These are phyloP conservation scores for Monilinia vaccinii-corymbosi DNA, from an alignment of 2,329 filamentous ascomycete genomes.

Conservation along the genomic window DNA sequence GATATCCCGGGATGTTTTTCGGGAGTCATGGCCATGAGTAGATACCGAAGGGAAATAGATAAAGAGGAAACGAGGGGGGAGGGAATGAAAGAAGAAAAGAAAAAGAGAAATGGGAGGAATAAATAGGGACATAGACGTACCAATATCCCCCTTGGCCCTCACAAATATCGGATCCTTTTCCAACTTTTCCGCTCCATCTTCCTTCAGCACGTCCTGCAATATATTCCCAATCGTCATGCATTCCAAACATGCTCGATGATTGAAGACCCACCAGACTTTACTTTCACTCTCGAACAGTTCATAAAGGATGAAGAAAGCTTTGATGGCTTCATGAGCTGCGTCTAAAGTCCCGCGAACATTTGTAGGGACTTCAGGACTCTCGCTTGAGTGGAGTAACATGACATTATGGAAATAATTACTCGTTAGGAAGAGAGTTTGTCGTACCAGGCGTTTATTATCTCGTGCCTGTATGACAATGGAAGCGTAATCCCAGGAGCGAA, in stretches of 20 bases:
- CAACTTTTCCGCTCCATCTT: constrained; percentile 37
- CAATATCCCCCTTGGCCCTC: constrained; percentile 51
- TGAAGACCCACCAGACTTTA: constrained; percentile 77
- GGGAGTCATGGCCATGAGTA: too few relatives aligned
- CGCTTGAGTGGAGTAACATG: constrained; percentile 68
- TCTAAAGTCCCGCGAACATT: constrained; percentile 64
- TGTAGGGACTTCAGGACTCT: constrained; percentile 50
- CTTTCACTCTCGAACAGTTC: constrained; percentile 60
- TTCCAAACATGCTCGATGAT: constrained; percentile 72
- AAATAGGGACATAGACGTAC: constrained; percentile 34
- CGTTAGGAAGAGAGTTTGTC: constrained; percentile 70
- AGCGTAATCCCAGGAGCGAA: constrained; percentile 58
- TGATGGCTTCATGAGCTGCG: constrained; percentile 66
- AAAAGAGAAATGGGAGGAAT: background rate
- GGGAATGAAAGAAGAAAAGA: background rate
- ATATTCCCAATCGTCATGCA: constrained; percentile 58
- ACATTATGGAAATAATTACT: constrained; percentile 78
- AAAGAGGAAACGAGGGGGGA: background rate
- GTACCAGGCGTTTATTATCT: constrained; percentile 55
- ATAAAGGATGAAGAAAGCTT: constrained; percentile 66
- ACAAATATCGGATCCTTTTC: constrained; percentile 47
- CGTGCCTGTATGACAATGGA: constrained; percentile 46
- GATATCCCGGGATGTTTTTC: background rate
- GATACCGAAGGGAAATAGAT: background rate
- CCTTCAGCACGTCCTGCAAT: constrained; percentile 41